Evolutionary conservation across 305 asterid genomes (phyloP).

Genomic region (Rubia balearica): DNA sequence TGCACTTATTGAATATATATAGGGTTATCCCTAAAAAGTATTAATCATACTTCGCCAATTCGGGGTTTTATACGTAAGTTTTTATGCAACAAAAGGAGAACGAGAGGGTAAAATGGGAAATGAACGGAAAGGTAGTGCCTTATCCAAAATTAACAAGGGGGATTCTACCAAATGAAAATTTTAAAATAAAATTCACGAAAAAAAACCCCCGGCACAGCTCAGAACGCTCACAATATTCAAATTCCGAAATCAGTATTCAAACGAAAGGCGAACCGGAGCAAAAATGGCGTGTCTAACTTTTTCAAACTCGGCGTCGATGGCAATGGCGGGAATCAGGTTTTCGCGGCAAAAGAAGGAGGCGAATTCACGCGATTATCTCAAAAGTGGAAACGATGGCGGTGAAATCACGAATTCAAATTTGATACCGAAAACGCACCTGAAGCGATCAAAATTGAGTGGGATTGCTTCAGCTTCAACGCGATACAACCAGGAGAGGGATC

Average conservation of each 20-base stretch:
- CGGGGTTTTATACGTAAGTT: too few species aligned
- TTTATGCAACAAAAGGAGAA: too few species aligned
- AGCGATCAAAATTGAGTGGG: slow-evolving; percentile 13
- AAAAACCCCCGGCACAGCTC: not conserved
- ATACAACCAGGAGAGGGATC: slow-evolving; percentile 27
- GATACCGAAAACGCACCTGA: not conserved
- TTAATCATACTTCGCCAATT: too few species aligned
- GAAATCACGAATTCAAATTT: not conserved
- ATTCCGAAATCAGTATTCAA: not conserved
- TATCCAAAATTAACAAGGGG: not conserved
- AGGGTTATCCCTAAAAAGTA: too few species aligned
- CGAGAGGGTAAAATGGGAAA: not conserved
- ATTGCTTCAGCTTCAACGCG: slow-evolving; percentile 23
- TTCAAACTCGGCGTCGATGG: not conserved
- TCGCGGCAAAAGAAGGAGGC: not conserved
- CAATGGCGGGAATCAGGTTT: not conserved
- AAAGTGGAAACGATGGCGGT: not conserved
- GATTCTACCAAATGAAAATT: not conserved
- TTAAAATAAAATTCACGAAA: not conserved
- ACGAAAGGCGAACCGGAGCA: not conserved
- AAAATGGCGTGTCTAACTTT: slow-evolving; percentile 8
- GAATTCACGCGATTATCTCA: not conserved
- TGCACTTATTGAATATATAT: too few species aligned
- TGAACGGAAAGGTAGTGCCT: not conserved
- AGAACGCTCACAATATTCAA: not conserved